Base-by-base conservation (phyloP, 495 filamentous ascomycete genomes). In the Apiosordaria backusii region DNA sequence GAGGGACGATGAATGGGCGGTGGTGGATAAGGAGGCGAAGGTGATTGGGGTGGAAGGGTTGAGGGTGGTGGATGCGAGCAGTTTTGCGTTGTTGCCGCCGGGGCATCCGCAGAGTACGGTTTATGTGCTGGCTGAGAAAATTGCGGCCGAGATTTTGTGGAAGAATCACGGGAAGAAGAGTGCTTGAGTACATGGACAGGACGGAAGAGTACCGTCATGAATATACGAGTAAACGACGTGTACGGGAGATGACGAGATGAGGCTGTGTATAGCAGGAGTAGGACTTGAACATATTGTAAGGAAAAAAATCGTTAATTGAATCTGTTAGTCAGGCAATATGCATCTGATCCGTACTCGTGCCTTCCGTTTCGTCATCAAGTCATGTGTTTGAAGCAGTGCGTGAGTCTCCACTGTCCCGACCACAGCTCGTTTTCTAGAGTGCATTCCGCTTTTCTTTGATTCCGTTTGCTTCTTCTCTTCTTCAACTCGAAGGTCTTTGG, bases 41-140 rank as follows among this genome's bases (percentile, higher is more conserved):
- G 76, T 79, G 67, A 64, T 77, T 73, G 85, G 88, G 57, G 77
- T 72, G 1, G 69, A 83, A 4, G 84, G 88, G 16, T 68, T 87
- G 18, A 72, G 78, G 1, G 79, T 74, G 4, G 80, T 88, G 50
- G 75, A 77, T 65, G 53, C 78, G 4, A 80, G 72, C 29, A 57
- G 79, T 1, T 78, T 84, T 59, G 75, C 83, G 1, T 74, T 84
- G 19, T 62, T 82, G 24, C 77, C 78, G 5, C 79, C 83, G 0
- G 81, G 81, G 0, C 82, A 84, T 65, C 83, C 83, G 1, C 66
- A 77, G 66, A 59, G 57, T 18, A 59, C 57, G 0, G 57, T 59
- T 10, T 59, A 59, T 24, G 15, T 27, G 23, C 24, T 59, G 23
- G 57, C 57, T 24, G 57, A 59, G 57, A 59, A 59, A 22, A 59